Conservation (phyloP, 2,329 filamentous ascomycete genomes). For the Arthrobotrys musiformis region DNA sequence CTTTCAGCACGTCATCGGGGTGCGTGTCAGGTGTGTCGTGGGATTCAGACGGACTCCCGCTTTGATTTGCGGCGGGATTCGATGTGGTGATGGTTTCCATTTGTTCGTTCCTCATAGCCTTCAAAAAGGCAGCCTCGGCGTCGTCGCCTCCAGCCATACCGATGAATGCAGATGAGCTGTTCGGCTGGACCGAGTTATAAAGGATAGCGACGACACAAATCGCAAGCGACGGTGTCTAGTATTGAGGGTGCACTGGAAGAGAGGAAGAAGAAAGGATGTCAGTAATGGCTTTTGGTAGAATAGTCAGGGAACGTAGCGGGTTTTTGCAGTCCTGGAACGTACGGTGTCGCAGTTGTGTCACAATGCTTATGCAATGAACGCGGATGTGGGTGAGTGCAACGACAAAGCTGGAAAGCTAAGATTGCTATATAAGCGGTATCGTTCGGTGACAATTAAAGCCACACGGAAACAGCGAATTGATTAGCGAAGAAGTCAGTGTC, state of each 20-base stretch:
- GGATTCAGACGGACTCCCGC: constrained; percentile 41
- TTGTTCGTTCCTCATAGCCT: constrained; percentile 47
- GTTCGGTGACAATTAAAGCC: neutral
- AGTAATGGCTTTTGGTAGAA: neutral
- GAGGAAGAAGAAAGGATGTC: neutral
- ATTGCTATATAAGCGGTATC: neutral
- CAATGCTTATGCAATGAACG: constrained; percentile 14
- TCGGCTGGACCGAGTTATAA: constrained; percentile 1
- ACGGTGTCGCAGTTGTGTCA: constrained; percentile 22
- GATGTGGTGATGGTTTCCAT: constrained; percentile 44
- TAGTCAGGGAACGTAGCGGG: neutral
- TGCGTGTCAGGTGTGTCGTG: constrained; percentile 47
- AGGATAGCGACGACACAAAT: constrained; percentile 5
- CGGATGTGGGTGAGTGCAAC: constrained; percentile 9
- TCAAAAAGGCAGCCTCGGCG: constrained; percentile 53
- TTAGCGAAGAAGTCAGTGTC: neutral
- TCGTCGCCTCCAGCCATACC: constrained; percentile 47
- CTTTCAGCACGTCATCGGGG: constrained; percentile 54
- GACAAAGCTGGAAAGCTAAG: neutral
- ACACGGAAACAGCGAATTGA: neutral
- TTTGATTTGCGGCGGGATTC: constrained; percentile 37
- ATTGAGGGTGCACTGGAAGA: neutral
- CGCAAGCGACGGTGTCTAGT: constrained; percentile 3
- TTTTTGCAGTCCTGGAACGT: constrained; percentile 5
- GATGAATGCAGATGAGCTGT: constrained; percentile 28